Conservation (phyloP, 2,329 filamentous ascomycete species). For the Scytalidium lignicola region DNA sequence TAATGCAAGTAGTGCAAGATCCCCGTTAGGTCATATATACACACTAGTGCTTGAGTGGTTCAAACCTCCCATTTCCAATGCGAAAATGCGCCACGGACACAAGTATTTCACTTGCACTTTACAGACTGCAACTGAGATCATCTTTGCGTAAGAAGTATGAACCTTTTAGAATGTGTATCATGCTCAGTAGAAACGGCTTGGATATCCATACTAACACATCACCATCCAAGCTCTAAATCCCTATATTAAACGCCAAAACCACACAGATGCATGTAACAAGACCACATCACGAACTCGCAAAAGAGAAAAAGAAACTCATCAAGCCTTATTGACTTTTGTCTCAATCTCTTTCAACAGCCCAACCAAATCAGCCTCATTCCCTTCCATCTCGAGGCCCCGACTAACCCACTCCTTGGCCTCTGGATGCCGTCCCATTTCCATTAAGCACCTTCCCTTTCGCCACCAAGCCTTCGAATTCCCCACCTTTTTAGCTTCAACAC, state of each 20-base stretch:
- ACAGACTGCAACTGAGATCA: too few relatives aligned
- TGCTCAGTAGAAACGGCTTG: background rate
- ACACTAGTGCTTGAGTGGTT: too few relatives aligned
- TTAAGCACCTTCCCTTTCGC: slow-evolving; percentile 74
- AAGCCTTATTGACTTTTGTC: slow-evolving; percentile 29
- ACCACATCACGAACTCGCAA: background rate
- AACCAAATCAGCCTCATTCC: slow-evolving; percentile 59
- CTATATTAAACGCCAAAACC: background rate
- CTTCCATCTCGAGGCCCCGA: slow-evolving; percentile 77
- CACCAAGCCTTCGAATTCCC: slow-evolving; percentile 96
- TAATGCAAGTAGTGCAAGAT: too few relatives aligned
- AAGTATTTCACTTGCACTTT: too few relatives aligned
- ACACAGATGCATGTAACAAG: background rate
- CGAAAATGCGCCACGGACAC: too few relatives aligned
- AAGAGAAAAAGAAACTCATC: background rate
- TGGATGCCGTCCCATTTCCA: slow-evolving; percentile 83
- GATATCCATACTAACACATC: background rate
- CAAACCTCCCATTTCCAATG: too few relatives aligned
- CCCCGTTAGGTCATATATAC: too few relatives aligned
- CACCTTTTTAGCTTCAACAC: slow-evolving; percentile 78
- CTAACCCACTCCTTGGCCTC: slow-evolving; percentile 79
- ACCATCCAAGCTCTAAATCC: background rate
- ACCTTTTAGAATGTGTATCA: too few relatives aligned
- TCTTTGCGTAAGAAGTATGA: too few relatives aligned
- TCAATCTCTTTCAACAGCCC: slow-evolving; percentile 61